Percentiles rank a stretch among this genome's conserved stretches.
These are phyloP conservation scores for Pythium aquatile DNA, from an alignment of 352 stramenopile genomes.

Conservation along the genomic window DNA sequence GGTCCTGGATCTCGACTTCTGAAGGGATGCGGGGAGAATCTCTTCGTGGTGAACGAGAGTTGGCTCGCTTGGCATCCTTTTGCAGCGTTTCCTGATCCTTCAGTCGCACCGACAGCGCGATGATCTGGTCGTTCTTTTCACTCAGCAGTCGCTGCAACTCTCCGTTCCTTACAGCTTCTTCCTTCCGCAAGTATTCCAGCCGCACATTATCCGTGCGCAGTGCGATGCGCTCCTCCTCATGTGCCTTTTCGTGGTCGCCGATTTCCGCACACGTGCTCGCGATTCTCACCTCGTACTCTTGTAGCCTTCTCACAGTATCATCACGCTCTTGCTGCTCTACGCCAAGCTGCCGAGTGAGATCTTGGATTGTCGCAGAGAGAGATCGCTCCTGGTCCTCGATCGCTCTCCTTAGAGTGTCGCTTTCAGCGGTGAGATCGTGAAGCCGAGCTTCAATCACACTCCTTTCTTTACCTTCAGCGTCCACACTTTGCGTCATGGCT, in stretches of 20 bases:
- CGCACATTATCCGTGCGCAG: slow-evolving; percentile 38
- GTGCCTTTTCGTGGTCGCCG: slow-evolving; percentile 59
- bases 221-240: slow-evolving; percentile 51
- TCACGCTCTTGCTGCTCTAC: slow-evolving; percentile 54
- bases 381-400: not conserved
- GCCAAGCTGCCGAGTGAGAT: slow-evolving; percentile 38
- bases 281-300: slow-evolving; percentile 74
- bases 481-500: not conserved
- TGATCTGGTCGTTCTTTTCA: slow-evolving; percentile 75
- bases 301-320: slow-evolving; percentile 60
- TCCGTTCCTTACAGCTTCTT: slow-evolving; percentile 47
- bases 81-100: slow-evolving; percentile 20
- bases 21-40: not conserved
- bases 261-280: slow-evolving; percentile 71
- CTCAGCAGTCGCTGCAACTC: slow-evolving; percentile 54
- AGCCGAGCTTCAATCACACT: not conserved
- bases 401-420: not conserved
- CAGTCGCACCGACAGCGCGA: slow-evolving; percentile 36
- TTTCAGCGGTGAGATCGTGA: not conserved
- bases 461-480: not conserved
- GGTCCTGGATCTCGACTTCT: not conserved
- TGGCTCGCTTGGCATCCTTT: slow-evolving; percentile 17
- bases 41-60: not conserved
- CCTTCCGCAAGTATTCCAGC: slow-evolving; percentile 40
- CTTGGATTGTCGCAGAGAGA: not conserved